phyloP scores from a whole-genome alignment of 208 protist genomes.

The Leishmania martiniquensis region DNA sequence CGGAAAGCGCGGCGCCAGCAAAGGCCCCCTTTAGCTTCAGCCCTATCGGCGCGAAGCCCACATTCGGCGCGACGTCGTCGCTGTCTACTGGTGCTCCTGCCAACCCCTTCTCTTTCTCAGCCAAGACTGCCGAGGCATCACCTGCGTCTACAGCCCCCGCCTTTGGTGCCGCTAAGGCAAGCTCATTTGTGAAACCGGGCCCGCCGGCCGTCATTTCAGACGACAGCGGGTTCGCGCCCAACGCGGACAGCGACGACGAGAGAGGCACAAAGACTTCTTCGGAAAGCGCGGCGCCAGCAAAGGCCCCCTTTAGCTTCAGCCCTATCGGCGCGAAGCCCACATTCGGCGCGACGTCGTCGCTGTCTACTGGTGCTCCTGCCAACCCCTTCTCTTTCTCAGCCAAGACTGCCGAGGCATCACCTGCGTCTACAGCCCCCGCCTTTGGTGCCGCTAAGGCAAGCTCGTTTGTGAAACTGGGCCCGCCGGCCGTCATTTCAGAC shows the following conservation, averaged over 20 bases:
- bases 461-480: slow-evolving; percentile 59
- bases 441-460: slow-evolving; percentile 10
- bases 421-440: slow-evolving; percentile 10
- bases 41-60: not conserved
- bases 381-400: slow-evolving; percentile 10
- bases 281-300: slow-evolving; percentile 23
- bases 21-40: slow-evolving; percentile 38
- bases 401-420: not conserved
- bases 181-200: slow-evolving; percentile 56
- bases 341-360: slow-evolving; percentile 25
- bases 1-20: slow-evolving; percentile 19
- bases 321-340: not conserved
- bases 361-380: slow-evolving; percentile 6
- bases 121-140: not conserved
- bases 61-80: slow-evolving; percentile 26
- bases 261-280: slow-evolving; percentile 4
- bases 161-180: slow-evolving; percentile 4
- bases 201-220: slow-evolving; percentile 59
- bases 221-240: slow-evolving; percentile 75
- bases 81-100: slow-evolving; percentile 5
- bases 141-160: slow-evolving; percentile 11
- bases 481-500: slow-evolving; percentile 55
- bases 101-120: slow-evolving; percentile 9
- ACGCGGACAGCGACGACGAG: slow-evolving; percentile 59
- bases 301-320: slow-evolving; percentile 34